A percentile compares a stretch with the other conserved stretches of the same genome.
Evolutionary conservation across 164 flowering plant species (phyloP).

Genomic region (Houttuynia cordata): DNA sequence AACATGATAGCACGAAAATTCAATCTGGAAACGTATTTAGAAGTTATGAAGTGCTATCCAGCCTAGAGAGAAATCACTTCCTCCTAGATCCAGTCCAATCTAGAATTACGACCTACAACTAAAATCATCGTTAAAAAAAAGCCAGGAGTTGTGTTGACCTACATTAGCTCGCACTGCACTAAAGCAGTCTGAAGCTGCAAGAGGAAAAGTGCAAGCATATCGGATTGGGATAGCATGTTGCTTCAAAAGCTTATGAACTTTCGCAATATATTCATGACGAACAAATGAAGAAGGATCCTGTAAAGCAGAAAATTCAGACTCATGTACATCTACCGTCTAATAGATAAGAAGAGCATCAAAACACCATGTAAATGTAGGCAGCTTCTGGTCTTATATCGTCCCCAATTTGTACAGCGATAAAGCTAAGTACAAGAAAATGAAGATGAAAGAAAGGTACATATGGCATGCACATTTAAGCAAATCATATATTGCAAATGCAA

Average conservation of each 20-base stretch:
- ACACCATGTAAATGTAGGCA: background rate
- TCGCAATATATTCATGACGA: constrained; percentile 40
- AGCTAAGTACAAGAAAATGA: background rate
- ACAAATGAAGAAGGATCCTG: constrained; percentile 55
- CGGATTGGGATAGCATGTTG: constrained; percentile 44
- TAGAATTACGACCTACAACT: no score
- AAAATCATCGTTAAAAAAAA: background rate
- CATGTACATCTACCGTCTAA: background rate
- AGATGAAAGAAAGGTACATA: background rate
- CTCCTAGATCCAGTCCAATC: no score
- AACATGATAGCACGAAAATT: background rate
- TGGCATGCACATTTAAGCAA: background rate
- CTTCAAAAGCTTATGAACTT: constrained; percentile 52
- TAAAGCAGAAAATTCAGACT: background rate
- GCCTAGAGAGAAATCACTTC: no score
- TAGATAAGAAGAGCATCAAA: background rate
- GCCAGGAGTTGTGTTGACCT: constrained; percentile 10
- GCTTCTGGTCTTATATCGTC: no score
- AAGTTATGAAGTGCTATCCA: no score
- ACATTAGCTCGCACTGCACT: constrained; percentile 49
- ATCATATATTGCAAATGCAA: background rate
- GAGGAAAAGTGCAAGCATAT: constrained; percentile 84
- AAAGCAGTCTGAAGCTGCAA: constrained; percentile 45
- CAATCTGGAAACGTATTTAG: background rate
- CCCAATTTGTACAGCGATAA: no score